Evolutionary conservation across 2,329 filamentous ascomycete genomes (phyloP), one percentile per base, ranked within the genome.

Genomic region (Monilinia polystroma): DNA sequence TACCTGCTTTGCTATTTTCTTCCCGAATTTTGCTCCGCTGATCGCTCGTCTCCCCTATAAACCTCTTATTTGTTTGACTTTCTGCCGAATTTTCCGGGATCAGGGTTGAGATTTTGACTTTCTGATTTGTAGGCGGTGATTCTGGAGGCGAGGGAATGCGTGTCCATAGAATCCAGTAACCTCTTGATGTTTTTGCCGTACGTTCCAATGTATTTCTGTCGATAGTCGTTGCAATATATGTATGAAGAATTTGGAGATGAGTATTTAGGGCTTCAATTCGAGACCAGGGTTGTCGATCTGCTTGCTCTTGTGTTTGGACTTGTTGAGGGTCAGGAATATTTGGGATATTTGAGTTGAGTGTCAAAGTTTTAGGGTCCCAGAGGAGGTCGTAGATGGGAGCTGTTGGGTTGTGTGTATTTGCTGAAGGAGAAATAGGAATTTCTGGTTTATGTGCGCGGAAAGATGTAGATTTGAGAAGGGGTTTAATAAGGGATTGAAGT

Each of bases 131-230:
- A 59, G 51, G 55, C n/a, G 5, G n/a, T n/a, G 55, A 59, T 14
- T 73, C 72, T 12, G 77, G 77, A 60, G 81, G 81, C 12, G 63
- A 29, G 7, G 83, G 73, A 29, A 88, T 78, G 32, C 85, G 80
- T 58, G 82, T 87, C 87, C 87, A 90, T 35, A 89, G 86, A 41
- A 90, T 81, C 87, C 88, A 90, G 86, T 87, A 90, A 0, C 87
- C 87, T 45, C 87, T 83, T 56, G 80, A 85, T 4, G 87, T 90
- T 79, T 90, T 89, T 72, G 83, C 85, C 1, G 86, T 89, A 26
- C 85, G 81, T 75, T 90, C 87, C 4, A 85, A 75, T 68, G 85
- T 83, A 4, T 77, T 76, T 20, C 72, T 70, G 47, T 80, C 76
- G 2, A 74, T 76, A 6, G 81, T 79, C 11, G 80, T 75, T 16